A percentile compares a stretch with the other conserved stretches of the same genome.
Evolutionary conservation across 2,329 filamentous ascomycete species (phyloP).

Genomic region (Trichoderma asperellum): DNA sequence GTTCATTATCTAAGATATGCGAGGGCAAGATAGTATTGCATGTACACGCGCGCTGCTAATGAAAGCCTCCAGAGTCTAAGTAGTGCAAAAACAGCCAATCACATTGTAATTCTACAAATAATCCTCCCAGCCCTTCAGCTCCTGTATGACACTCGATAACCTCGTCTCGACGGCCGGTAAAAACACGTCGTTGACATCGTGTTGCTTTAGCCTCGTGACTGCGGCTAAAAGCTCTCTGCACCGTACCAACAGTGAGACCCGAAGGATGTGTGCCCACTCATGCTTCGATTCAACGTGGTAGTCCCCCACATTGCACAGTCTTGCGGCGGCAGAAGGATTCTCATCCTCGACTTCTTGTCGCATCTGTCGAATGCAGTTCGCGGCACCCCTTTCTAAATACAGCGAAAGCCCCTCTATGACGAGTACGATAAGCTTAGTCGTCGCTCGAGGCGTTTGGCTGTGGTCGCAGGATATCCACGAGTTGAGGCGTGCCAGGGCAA

Average conservation of each 20-base stretch:
- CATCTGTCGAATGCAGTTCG: conserved; percentile 3
- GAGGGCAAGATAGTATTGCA: neutral
- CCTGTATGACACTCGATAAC: neutral
- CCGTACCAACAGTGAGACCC: conserved; percentile 8
- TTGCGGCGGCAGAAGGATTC: neutral
- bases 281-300: conserved; percentile 19
- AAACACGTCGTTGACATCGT: conserved; percentile 9
- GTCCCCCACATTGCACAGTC: conserved; percentile 7
- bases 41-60: neutral
- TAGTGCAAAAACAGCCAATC: neutral
- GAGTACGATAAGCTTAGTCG: conserved; percentile 14
- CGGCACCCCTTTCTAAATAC: conserved; percentile 7
- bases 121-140: conserved; percentile 21
- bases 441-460: conserved; percentile 9
- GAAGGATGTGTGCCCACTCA: conserved; percentile 17
- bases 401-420: conserved; percentile 15
- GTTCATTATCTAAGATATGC: neutral
- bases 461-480: conserved; percentile 15
- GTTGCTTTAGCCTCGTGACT: conserved; percentile 1
- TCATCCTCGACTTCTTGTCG: conserved; percentile 1
- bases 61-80: neutral
- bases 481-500: conserved; percentile 8
- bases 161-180: conserved; percentile 10
- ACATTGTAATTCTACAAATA: neutral
- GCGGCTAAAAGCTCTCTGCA: conserved; percentile 20